These are phyloP conservation scores for Chrysoporthe puriensis DNA, from an alignment of 2,329 filamentous ascomycete species.

Conservation along the genomic window DNA sequence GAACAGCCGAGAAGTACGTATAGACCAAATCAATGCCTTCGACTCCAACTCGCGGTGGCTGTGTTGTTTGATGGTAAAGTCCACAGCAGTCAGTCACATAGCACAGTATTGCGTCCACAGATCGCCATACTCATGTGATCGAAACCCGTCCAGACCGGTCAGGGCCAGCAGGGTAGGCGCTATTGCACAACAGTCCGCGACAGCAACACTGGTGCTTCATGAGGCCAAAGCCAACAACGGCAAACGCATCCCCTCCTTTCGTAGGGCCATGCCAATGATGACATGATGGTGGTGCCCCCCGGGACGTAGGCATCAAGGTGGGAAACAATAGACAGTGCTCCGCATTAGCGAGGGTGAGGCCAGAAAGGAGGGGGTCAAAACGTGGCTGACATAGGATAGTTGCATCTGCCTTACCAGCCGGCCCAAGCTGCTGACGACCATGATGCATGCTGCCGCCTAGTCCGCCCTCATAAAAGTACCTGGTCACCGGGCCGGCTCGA, in stretches of 20 bases:
- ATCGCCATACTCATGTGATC: neutral
- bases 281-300: neutral
- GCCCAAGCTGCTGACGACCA: neutral
- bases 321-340: neutral
- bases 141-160: neutral
- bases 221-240: neutral
- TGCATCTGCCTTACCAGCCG: neutral
- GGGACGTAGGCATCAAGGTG: neutral
- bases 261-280: neutral
- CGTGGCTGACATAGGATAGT: neutral
- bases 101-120: neutral
- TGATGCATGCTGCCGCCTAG: neutral
- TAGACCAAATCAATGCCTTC: neutral
- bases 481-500: constrained; percentile 7
- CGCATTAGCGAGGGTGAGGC: neutral
- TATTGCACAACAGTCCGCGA: neutral
- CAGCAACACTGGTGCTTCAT: neutral
- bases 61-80: neutral
- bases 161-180: neutral
- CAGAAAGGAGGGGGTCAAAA: neutral
- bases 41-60: neutral
- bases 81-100: neutral
- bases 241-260: neutral
- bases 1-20: neutral
- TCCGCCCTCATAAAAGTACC: neutral